Percentiles rank a stretch among this genome's conserved stretches.
These are phyloP conservation scores for Clavispora vitiphila DNA, from an alignment of 805 yeast species.

Conservation along the genomic window DNA sequence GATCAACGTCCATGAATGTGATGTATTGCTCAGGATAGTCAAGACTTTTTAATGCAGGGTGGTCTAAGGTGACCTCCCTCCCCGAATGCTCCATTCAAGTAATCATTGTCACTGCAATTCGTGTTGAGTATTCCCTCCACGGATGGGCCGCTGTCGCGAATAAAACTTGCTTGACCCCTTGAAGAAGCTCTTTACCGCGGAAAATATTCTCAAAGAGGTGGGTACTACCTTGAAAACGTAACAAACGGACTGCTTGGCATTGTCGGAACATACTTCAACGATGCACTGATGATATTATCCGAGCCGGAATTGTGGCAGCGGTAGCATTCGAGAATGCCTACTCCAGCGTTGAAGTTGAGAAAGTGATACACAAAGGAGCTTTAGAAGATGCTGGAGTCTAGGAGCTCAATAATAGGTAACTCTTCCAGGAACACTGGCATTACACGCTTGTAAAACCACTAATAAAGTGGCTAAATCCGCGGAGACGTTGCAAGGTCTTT, in stretches of 20 bases:
- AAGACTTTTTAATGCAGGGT: constrained; percentile 3
- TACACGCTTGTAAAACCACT: constrained; percentile 5
- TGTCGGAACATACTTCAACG: constrained; percentile 43
- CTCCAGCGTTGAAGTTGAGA: not conserved
- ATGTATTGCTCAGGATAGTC: constrained; percentile 21
- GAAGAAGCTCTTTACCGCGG: constrained; percentile 27
- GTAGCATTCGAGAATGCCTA: constrained; percentile 10
- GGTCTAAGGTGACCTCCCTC: not conserved
- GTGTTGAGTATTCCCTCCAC: constrained; percentile 16
- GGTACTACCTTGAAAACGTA: constrained; percentile 45
- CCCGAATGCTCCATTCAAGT: constrained; percentile 1
- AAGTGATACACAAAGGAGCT: too few relatives aligned
- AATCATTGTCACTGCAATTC: constrained; percentile 9
- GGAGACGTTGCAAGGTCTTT: not conserved
- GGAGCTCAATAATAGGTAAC: too few relatives aligned
- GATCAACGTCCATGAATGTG: constrained; percentile 9
- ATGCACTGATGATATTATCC: constrained; percentile 53
- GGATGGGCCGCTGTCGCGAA: constrained; percentile 11
- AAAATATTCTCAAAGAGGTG: constrained; percentile 40
- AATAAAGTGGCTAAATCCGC: constrained; percentile 1
- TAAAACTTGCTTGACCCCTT: constrained; percentile 17
- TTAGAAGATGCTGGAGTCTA: not conserved
- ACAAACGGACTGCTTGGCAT: constrained; percentile 42
- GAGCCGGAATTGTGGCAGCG: constrained; percentile 27
- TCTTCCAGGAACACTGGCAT: constrained; percentile 7